phyloP scores from a whole-genome alignment of 768 basidiomycete species.

The Gymnopilus junonius region DNA sequence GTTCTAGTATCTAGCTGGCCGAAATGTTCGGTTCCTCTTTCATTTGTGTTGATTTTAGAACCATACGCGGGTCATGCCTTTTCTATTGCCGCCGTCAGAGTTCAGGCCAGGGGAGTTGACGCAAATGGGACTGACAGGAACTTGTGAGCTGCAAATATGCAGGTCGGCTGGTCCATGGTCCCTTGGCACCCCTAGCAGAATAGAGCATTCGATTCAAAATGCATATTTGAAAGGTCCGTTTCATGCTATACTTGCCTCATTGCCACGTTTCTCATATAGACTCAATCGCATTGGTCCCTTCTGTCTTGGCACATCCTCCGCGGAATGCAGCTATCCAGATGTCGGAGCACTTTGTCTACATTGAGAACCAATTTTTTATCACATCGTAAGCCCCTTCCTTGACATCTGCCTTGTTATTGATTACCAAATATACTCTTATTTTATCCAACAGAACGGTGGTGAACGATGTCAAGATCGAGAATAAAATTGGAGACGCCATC shows the following conservation, averaged over 20 bases:
- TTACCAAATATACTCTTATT: slow-evolving; percentile 5
- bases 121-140: slow-evolving; percentile 85
- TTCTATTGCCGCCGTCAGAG: slow-evolving; percentile 91
- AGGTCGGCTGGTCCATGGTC: slow-evolving; percentile 97
- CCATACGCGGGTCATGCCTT: slow-evolving; percentile 91
- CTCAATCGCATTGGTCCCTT: slow-evolving; percentile 1
- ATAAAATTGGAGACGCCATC: slow-evolving; percentile 92
- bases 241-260: not conserved
- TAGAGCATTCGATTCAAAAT: slow-evolving; percentile 93
- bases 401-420: not conserved
- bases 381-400: slow-evolving; percentile 63
- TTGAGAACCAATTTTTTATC: slow-evolving; percentile 95
- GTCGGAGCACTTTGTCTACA: slow-evolving; percentile 98
- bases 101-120: slow-evolving; percentile 82
- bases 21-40: slow-evolving; percentile 3
- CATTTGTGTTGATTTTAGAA: slow-evolving; percentile 55
- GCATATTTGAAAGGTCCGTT: slow-evolving; percentile 85
- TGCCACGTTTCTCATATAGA: slow-evolving; percentile 14
- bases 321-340: slow-evolving; percentile 74
- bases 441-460: slow-evolving; percentile 65
- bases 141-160: slow-evolving; percentile 97
- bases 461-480: slow-evolving; percentile 87
- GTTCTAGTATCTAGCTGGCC: not conserved
- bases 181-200: slow-evolving; percentile 81
- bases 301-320: slow-evolving; percentile 6